Evolutionary conservation across 1,284 basidiomycete species (phyloP), one percentile per base, ranked within the genome.

Genomic region (Ceratorhiza oryzae-sativae): DNA sequence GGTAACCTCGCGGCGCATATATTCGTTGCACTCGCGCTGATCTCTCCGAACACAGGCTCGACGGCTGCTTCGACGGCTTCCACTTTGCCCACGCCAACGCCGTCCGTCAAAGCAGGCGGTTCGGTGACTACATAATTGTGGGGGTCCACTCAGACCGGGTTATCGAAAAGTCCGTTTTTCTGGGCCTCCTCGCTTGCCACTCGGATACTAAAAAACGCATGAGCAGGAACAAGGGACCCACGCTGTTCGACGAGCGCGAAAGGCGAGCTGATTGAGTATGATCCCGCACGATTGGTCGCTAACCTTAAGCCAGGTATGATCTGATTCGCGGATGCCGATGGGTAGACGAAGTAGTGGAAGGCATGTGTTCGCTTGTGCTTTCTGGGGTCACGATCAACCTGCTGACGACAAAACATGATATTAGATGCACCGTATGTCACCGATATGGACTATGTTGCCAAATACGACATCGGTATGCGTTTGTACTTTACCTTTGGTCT

Each of bases 351-450:
- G 73, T 76, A 9, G 74, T 73, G 9, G 72, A 75, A 67, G 63
- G 63, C 45, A 55, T 55, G 63, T 67, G 41, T 49, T 55, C 20
- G 15, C 10, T 56, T 49, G 30, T 20, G 56, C 20, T 58, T 58
- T 58, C 20, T 39, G 56, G 39, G 25, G 12, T 20, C 46, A 36
- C 46, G 61, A 63, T 63, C 61, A 49, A 45, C 34, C 45, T 42
- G 39, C 45, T 58, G 61, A 49, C 32, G 32, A 15, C 3, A 49
- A 51, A 48, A 45, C 32, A 51, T 51, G 61, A 18, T 39, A n/a
- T n/a, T 55, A 58, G 73, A 75, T 68, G 76, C 74, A 23, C 76
- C 76, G 25, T 76, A 76, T 71, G 67, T 73, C 58, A 74, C 76
- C 15, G 68, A 73, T 42, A 68, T 73, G 58, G 65, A 75, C 15